A percentile compares a stretch with the other conserved stretches of the same genome.
Evolutionary conservation across 2,329 filamentous ascomycete species (phyloP).

Genomic region (Cercospora zeina): DNA sequence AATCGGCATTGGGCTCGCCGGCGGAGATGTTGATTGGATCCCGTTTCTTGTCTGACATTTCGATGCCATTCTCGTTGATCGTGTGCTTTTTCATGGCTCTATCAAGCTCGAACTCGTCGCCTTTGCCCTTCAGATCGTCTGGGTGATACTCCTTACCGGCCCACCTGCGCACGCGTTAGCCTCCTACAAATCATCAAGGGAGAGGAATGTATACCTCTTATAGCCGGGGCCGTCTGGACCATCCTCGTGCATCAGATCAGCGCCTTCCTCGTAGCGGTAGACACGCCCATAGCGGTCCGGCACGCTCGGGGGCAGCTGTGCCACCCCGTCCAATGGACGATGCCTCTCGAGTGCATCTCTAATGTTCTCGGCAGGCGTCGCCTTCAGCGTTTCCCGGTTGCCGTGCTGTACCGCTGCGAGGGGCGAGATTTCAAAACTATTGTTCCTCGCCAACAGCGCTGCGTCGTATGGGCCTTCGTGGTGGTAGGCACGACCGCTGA

Average conservation of each 20-base stretch:
- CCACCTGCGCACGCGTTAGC: constrained; percentile 11
- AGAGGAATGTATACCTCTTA: constrained; percentile 63
- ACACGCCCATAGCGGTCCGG: constrained; percentile 66
- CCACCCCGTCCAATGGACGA: constrained; percentile 77
- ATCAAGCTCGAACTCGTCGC: constrained; percentile 72
- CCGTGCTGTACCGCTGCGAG: constrained; percentile 72
- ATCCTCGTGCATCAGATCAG: constrained; percentile 76
- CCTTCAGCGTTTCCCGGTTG: constrained; percentile 74
- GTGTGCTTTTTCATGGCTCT: constrained; percentile 64
- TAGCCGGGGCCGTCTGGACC: constrained; percentile 72
- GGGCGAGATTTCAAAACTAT: constrained; percentile 60
- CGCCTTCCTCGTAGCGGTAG: constrained; percentile 81
- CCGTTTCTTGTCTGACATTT: constrained; percentile 46
- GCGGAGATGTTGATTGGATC: constrained; percentile 40
- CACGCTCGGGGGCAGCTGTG: constrained; percentile 71
- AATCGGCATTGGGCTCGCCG: constrained; percentile 38
- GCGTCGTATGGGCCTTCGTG: constrained; percentile 91
- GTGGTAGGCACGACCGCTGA: constrained; percentile 70
- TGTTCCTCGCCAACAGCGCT: constrained; percentile 72
- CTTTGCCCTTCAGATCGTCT: constrained; percentile 79
- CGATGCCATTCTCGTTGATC: constrained; percentile 45
- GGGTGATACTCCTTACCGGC: constrained; percentile 61
- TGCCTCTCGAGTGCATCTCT: constrained; percentile 70
- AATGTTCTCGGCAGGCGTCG: constrained; percentile 77
- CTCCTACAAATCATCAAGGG: background rate